Base-by-base conservation (phyloP, 768 basidiomycete species). In the Russula abietina region DNA sequence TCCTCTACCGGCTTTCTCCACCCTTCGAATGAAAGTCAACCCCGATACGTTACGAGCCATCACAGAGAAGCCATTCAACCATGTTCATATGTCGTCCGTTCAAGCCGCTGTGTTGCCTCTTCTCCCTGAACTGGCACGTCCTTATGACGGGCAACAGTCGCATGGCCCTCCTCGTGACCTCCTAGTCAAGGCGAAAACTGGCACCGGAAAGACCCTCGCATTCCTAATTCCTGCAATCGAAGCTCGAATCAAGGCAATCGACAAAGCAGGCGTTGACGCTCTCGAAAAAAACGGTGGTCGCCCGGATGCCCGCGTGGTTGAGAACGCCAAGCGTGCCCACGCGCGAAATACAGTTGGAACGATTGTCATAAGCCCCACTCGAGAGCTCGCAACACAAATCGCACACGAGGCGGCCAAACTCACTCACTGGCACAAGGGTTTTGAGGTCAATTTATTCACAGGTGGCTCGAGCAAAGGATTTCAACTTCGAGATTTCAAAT, bases 201-300 rank as follows among this genome's bases (percentile, higher is more conserved):
- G 93, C 32, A 93, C 92, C 0, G 93, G 91, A 36, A 96, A 95
- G 75, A 95, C 92, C 0, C 75, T 93, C 38, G 91, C 85, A 0
- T 96, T 94, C 78, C 83, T 97, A 59, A 80, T 96, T 22, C 92
- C 92, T 10, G 91, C 90, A 7, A 80, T 94, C 65, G 91, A 95
- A 70, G 80, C 86, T 2, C 86, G 94, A 9, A 41, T 90, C 22
- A 81, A 81, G 60, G 74, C 80, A 10, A 72, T 93, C n/a, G 73
- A 82, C 6, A 73, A 75, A 5, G 71, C 77, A 46, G 77, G 75
- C 26, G 70, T 75, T 54, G 74, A 77, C 30, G 77, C 77, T 1
- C 74, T 75, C 19, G 59, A 68, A 56, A 78, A 84, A 54, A 73
- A 81, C 33, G 82, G 80, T 26, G 68, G 77, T 30, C 64, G 61